Evolutionary conservation across 441 rosid species (phyloP), one percentile per base, ranked within the genome.

Genomic region (Populus hybrid): DNA sequence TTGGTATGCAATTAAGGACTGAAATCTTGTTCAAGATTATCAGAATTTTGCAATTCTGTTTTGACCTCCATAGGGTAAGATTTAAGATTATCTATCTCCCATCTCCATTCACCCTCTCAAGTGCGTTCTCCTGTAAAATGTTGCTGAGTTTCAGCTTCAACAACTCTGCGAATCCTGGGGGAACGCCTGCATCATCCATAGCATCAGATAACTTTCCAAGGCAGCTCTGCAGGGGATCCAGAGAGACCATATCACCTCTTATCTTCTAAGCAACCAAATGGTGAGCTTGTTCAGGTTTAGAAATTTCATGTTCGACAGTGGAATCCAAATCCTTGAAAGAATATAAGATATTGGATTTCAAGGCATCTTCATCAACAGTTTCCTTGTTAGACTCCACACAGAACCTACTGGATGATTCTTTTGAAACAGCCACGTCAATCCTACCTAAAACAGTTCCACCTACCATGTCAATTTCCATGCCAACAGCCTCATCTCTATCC

Each of bases 391-490:
- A 40, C 61, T 35, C 23, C 71, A 35, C 63, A 21, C 21, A 23
- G 9, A 38, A 63, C 34, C 35, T 73, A 57, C 23, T 0, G 14
- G 19, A 68, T 12, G 67, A 19, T 61, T 72, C 67, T 75, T 71
- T 83, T 14, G 84, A 30, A 81, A 83, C 72, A 76, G 28, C 71
- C 34, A 32, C 34, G 50, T 84, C 86, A 75, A 46, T 26, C 28
- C 34, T 80, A 65, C 83, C 86, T 2, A 74, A 35, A n/a, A 21
- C 64, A 65, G 53, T 77, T 77, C 86, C 87, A 3, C 87, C 86
- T 57, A 76, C 69, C 87, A 83, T 84, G 75, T 87, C 89, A 61
- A 85, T 73, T 16, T 74, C 87, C 91, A 85, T 87, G 30, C 79
- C 85, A 21, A 46, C 76, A 24, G 68, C 79, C 35, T 75, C 53